phyloP scores from a whole-genome alignment of 2,329 filamentous ascomycete genomes.

The Conoideocrella luteorostrata region DNA sequence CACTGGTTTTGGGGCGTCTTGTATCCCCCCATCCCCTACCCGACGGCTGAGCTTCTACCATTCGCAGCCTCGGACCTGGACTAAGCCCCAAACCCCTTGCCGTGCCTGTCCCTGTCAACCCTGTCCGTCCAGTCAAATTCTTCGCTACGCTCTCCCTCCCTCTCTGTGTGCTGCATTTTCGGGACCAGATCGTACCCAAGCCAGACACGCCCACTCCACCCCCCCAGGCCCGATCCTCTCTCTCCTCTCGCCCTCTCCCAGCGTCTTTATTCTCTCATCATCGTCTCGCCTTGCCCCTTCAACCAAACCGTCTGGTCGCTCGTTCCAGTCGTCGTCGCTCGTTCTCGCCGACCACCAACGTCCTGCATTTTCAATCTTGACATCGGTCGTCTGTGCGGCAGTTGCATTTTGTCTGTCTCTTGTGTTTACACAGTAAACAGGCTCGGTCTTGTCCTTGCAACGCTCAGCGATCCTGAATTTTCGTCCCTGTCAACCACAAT shows the following conservation, averaged over 20 bases:
- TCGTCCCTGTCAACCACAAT: background rate
- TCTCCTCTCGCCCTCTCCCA: conserved; percentile 10
- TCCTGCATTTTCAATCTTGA: conserved; percentile 16
- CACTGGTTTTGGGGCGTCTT: too few species aligned
- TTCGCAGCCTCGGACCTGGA: too few species aligned
- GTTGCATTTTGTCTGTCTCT: background rate
- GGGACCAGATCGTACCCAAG: too few species aligned
- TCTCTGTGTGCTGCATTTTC: too few species aligned
- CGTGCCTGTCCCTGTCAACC: too few species aligned
- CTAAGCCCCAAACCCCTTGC: too few species aligned
- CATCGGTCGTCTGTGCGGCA: conserved; percentile 10
- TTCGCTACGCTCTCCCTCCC: too few species aligned
- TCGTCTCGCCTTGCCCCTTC: conserved; percentile 27
- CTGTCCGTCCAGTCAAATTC: too few species aligned
- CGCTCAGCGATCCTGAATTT: background rate
- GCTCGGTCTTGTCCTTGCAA: conserved; percentile 3
- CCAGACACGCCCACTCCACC: too few species aligned
- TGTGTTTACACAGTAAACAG: conserved; percentile 2
- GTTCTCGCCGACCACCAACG: conserved; percentile 22
- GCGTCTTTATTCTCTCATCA: conserved; percentile 14
- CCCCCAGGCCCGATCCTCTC: conserved; percentile 4
- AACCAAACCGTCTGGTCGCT: conserved; percentile 28
- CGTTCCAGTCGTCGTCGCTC: conserved; percentile 33
- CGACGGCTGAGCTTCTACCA: too few species aligned
- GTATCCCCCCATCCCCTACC: too few species aligned